These are phyloP conservation scores for Globisporangium mamillatum DNA, from an alignment of 352 stramenopile species.

Conservation along the genomic window DNA sequence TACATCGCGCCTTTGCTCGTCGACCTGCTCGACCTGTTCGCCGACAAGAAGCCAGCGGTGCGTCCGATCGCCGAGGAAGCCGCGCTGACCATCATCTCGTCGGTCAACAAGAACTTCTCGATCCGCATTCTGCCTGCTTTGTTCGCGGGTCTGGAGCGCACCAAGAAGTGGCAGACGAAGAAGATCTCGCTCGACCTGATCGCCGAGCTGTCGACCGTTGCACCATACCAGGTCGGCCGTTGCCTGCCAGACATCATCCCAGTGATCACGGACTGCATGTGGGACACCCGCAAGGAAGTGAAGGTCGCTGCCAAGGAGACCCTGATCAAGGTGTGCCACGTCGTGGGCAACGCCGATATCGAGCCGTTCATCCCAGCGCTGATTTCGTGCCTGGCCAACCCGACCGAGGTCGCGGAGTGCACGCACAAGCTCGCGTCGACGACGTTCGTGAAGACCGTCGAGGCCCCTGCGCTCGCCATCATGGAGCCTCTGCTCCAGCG, in stretches of 20 bases:
- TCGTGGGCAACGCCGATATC: slow-evolving; percentile 99
- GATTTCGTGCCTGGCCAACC: slow-evolving; percentile 96
- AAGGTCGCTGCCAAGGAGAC: slow-evolving; percentile 93
- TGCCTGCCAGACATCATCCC: slow-evolving; percentile 97
- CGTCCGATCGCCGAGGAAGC: slow-evolving; percentile 67
- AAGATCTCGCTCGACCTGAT: slow-evolving; percentile 95
- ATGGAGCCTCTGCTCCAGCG: slow-evolving; percentile 96
- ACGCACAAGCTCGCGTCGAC: slow-evolving; percentile 98
- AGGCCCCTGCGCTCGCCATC: slow-evolving; percentile 95
- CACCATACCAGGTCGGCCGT: slow-evolving; percentile 93
- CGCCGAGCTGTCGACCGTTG: slow-evolving; percentile 87
- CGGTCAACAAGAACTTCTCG: slow-evolving; percentile 84
- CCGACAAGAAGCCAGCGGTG: slow-evolving; percentile 82
- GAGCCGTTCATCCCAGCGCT: slow-evolving; percentile 98
- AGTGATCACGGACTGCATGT: slow-evolving; percentile 97
- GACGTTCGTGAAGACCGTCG: slow-evolving; percentile 98
- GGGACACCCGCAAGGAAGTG: slow-evolving; percentile 98
- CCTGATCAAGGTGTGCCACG: slow-evolving; percentile 94
- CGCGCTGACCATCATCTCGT: slow-evolving; percentile 78
- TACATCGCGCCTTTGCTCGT: slow-evolving; percentile 71
- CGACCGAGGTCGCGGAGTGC: slow-evolving; percentile 97
- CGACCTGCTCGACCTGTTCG: slow-evolving; percentile 74
- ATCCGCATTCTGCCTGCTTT: slow-evolving; percentile 89
- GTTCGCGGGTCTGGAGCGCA: slow-evolving; percentile 87
- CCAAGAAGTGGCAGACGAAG: slow-evolving; percentile 97